These are phyloP conservation scores for Xylariaceae sp. DNA, from an alignment of 2,329 filamentous ascomycete species.

Conservation along the genomic window DNA sequence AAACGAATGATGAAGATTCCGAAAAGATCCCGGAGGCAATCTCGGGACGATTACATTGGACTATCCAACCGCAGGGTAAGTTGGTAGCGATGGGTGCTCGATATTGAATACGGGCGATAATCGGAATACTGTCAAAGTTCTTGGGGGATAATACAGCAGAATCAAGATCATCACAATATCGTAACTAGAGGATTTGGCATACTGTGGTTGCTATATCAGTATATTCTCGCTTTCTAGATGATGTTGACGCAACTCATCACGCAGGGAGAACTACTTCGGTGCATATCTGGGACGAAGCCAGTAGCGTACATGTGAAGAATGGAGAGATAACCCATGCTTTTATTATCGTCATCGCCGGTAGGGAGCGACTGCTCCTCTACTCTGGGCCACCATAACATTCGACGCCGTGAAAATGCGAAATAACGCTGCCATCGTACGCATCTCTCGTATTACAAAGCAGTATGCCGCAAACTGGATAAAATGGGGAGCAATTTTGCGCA, in stretches of 20 bases:
- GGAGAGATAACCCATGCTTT: slow-evolving; percentile 11
- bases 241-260: not conserved
- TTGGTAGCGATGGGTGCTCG: no score
- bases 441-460: slow-evolving; percentile 16
- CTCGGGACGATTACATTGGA: no score
- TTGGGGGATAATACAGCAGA: no score
- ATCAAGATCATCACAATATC: no score
- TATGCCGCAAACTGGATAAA: slow-evolving; percentile 11
- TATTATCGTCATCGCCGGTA: slow-evolving; percentile 10
- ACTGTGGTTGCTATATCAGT: not conserved
- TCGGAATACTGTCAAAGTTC: no score
- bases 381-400: slow-evolving; percentile 12
- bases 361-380: slow-evolving; percentile 13
- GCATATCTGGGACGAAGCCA: not conserved
- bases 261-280: not conserved
- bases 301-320: slow-evolving; percentile 2
- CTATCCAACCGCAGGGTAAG: no score
- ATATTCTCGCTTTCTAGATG: not conserved
- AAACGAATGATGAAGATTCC: no score
- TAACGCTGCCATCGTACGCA: slow-evolving; percentile 13
- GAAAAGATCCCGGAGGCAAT: no score
- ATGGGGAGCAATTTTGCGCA: not conserved
- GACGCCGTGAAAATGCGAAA: slow-evolving; percentile 20
- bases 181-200: no score
- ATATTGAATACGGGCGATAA: no score